Conservation (phyloP, 2,329 filamentous ascomycete genomes). For the Seiridium unicorne region DNA sequence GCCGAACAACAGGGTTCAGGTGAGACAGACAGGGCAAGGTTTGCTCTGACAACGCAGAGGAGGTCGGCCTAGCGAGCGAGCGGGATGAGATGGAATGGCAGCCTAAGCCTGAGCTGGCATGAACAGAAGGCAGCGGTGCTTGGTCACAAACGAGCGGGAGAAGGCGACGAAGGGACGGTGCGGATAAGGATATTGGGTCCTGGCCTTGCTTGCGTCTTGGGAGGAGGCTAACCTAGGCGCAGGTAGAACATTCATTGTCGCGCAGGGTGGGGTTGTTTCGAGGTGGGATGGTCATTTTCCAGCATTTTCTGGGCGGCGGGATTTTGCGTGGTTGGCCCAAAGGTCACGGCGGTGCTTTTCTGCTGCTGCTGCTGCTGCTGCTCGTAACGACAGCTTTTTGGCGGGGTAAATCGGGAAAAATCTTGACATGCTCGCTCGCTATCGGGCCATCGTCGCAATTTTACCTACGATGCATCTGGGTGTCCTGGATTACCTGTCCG, state of each 20-base stretch:
- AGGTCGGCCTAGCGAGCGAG: slow-evolving; percentile 2
- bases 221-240: background rate
- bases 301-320: background rate
- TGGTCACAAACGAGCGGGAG: background rate
- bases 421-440: background rate
- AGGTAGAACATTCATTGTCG: background rate
- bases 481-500: too few species aligned
- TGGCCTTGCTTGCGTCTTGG: too few species aligned
- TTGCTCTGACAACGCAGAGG: slow-evolving; percentile 7
- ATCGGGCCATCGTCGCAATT: background rate
- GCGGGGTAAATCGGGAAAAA: slow-evolving; percentile 4
- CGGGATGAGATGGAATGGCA: slow-evolving; percentile 1
- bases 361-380: too few species aligned
- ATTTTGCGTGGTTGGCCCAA: too few species aligned
- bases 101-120: slow-evolving; percentile 3
- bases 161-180: background rate
- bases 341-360: too few species aligned
- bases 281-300: background rate
- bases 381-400: background rate
- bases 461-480: background rate
- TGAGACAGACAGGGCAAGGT: slow-evolving; percentile 5
- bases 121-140: background rate
- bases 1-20: slow-evolving; percentile 8
- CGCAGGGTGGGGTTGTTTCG: background rate
- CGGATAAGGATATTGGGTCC: background rate